Percentiles rank a stretch among this genome's conserved stretches.
These are phyloP conservation scores for Euryodendron excelsum DNA, from an alignment of 148 eudicot species.

Conservation along the genomic window DNA sequence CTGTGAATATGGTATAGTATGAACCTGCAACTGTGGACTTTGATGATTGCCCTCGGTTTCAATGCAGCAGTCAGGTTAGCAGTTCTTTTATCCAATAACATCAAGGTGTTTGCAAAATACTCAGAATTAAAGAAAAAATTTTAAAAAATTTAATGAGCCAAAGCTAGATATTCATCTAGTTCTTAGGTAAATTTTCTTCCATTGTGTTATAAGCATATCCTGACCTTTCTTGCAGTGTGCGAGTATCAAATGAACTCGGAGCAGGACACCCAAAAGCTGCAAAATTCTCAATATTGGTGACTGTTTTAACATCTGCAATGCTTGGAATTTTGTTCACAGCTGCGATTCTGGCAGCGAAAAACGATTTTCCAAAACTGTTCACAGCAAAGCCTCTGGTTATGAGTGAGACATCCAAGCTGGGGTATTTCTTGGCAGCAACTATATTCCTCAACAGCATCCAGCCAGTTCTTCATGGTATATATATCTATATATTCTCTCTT, in stretches of 20 bases:
- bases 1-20: constrained; percentile 30
- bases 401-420: constrained; percentile 37
- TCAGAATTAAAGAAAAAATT: no score
- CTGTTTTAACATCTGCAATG: constrained; percentile 32
- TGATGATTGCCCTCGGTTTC: constrained; percentile 58
- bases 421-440: constrained; percentile 41
- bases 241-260: constrained; percentile 69
- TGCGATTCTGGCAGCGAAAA: constrained; percentile 24
- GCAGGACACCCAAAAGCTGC: constrained; percentile 57
- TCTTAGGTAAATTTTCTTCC: not conserved
- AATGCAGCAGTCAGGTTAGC: constrained; percentile 52
- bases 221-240: constrained; percentile 41
- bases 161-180: no score
- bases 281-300: constrained; percentile 39
- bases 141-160: no score
- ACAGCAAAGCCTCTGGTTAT: constrained; percentile 30
- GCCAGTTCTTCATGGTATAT: constrained; percentile 46
- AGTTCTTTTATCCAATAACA: not conserved
- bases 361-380: constrained; percentile 37
- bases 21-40: constrained; percentile 47
- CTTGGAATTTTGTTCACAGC: constrained; percentile 39
- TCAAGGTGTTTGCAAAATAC: no score
- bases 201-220: not conserved
- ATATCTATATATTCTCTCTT: no score
- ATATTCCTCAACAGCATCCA: constrained; percentile 53